Base-by-base conservation (phyloP, 192 early-diverging fungal species). In the Podila epicladia region DNA sequence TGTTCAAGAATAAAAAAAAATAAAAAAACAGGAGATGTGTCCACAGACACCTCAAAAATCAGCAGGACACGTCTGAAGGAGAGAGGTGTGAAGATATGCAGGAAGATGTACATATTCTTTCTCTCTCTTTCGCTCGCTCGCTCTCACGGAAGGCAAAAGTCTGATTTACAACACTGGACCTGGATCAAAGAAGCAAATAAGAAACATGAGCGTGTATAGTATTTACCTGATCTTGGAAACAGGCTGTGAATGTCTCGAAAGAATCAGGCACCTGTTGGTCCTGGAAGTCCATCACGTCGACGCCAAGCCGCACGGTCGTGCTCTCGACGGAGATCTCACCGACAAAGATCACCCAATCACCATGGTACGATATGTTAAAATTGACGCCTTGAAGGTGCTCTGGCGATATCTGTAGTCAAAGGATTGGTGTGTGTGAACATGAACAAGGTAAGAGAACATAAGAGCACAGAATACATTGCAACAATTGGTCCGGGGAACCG, bases 311-410 rank as follows among this genome's bases (percentile, higher is more conserved):
- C 48, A 72, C 67, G 8, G 15, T 45, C 13, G 58, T 83, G 59
- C 60, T 75, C 41, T 41, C 65, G 11, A 17, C 33, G 37, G 65
- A 65, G 45, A 29, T 72, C 35, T 69, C 58, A 15, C 87, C 85
- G 35, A 82, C 87, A 9, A 88, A 68, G n/a, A 89, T 84, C 37
- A 89, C 88, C 86, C 87, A 90, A 65, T 88, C 85, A 5, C 88
- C 89, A 71, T 90, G 87, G 80, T 90, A 85, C 5, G 89, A 89
- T 35, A 88, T 71, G 69, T 89, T 90, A 71, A 89, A 90, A 13
- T 58, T 67, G 28, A 85, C 65, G 32, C 49, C 59, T 5, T 67
- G 62, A 0, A 66, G 20, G 35, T 57, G 60, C 24, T 82, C 69
- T 6, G 67, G 73, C 12, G 69, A 69, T 59, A 72, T 24, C 70